phyloP scores from a whole-genome alignment of 129 eudicot species.

The Escallonia rubra region DNA sequence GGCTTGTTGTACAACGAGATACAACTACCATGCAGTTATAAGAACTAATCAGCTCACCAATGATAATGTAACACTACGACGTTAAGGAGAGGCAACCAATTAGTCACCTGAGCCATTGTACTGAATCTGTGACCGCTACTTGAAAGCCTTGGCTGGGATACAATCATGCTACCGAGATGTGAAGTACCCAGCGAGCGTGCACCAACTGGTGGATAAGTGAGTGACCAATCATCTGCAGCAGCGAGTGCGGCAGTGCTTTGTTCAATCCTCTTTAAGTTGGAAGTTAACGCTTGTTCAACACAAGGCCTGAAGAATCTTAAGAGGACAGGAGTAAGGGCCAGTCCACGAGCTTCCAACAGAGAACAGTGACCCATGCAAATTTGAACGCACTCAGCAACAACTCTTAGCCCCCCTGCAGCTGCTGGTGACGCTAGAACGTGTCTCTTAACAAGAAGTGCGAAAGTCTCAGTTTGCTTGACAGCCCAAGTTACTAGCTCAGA shows the following conservation, averaged over 20 bases:
- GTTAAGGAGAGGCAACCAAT: background rate
- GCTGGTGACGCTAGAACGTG: constrained; percentile 63
- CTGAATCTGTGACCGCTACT: constrained; percentile 76
- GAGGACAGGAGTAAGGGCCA: constrained; percentile 79
- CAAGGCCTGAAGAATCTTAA: constrained; percentile 65
- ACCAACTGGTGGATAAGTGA: constrained; percentile 48
- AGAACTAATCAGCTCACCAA: too few relatives aligned
- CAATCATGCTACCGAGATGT: constrained; percentile 22
- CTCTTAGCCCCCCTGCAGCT: constrained; percentile 68
- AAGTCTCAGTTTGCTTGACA: constrained; percentile 53
- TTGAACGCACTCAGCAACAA: constrained; percentile 78
- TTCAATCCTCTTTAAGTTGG: constrained; percentile 79
- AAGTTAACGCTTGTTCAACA: constrained; percentile 61
- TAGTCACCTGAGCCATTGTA: constrained; percentile 75
- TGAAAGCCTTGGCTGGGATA: constrained; percentile 69
- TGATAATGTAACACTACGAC: too few relatives aligned
- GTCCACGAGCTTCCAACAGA: constrained; percentile 80
- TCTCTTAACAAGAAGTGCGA: constrained; percentile 57
- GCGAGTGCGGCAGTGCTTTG: constrained; percentile 75
- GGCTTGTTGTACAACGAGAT: background rate
- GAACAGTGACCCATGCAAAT: constrained; percentile 76
- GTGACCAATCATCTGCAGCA: constrained; percentile 88
- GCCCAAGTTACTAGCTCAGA: constrained; percentile 96
- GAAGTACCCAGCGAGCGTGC: constrained; percentile 36
- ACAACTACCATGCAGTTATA: background rate